Evolutionary conservation across 768 basidiomycete genomes (phyloP), one percentile per base, ranked within the genome.

Genomic region (Lyophyllum semitale): DNA sequence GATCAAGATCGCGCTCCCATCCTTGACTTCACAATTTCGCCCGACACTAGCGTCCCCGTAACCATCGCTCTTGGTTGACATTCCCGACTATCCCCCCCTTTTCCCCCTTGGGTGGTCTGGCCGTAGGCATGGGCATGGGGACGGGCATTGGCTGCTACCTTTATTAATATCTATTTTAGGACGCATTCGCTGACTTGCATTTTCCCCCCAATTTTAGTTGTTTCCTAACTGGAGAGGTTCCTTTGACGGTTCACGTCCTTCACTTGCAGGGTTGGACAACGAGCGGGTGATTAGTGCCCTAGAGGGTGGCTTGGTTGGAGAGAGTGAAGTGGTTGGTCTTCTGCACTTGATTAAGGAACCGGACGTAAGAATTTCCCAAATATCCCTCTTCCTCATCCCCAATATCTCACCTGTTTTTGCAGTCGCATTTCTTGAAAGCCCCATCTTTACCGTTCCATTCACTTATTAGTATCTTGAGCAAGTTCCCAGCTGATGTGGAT

Each of bases 381-480:
- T n/a, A 15, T 30, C 51, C 33, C 6, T 30, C 26, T 43, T 26
- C 2, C 22, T 43, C 22, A 27, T 42, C 7, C 17, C 12, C 8
- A 8, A 11, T n/a, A 18, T 26, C 44, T 74, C n/a, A 68, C 47
- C 27, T 17, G 13, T 22, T 11, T 48, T 54, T 49, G 1, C 61
- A 93, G 89, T 87, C 89, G 17, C 92, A 91, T 66, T 94, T 93
- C 76, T 75, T 94, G 62, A 94, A 94, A 73, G 89, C 89, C 25
- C 87, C 91, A 2, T 86, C 83, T 2, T 77, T 94, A 41, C 92
- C 92, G 0, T 93, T 89, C 75, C 83, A 92, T 66, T 84, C 81
- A n/a, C 77, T 94, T 42, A 78, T 85, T 56, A 88, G 87, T 56
- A 78, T 91, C 50, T 66, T 93, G 56, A 81, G 80, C 60, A 93